A percentile compares a stretch with the other conserved stretches of the same genome.
phyloP scores from a whole-genome alignment of 202 grass and related monocot genomes.

The Zoysia matrella region DNA sequence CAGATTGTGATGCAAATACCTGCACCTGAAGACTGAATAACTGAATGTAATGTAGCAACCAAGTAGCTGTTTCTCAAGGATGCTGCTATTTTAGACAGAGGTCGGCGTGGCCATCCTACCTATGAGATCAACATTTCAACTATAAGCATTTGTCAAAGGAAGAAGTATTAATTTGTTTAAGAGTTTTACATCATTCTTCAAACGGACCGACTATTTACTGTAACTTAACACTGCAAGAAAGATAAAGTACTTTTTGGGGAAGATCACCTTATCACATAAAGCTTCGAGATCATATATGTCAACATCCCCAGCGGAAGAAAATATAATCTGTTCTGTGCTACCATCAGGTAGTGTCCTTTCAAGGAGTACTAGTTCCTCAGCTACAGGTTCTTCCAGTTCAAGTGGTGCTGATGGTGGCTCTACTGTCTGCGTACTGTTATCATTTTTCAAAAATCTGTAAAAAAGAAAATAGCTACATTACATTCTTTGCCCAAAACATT shows the following conservation, averaged over 20 bases:
- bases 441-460: conserved; percentile 75
- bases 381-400: conserved; percentile 75
- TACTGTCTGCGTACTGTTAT: conserved; percentile 70
- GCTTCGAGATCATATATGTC: conserved; percentile 87
- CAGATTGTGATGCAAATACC: conserved; percentile 39
- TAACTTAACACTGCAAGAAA: conserved; percentile 19
- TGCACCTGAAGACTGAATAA: conserved; percentile 55
- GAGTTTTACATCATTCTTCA: conserved; percentile 4
- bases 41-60: conserved; percentile 87
- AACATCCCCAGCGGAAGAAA: conserved; percentile 87
- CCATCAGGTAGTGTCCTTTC: conserved; percentile 82
- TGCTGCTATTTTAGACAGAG: conserved; percentile 80
- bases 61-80: conserved; percentile 97
- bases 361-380: conserved; percentile 70
- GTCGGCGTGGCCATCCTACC: conserved; percentile 98
- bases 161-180: not conserved
- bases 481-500: conserved; percentile 11
- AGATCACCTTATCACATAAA: conserved; percentile 84
- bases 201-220: not conserved
- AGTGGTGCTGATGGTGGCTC: conserved; percentile 61
- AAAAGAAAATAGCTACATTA: conserved; percentile 18
- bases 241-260: conserved; percentile 15
- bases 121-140: conserved; percentile 50
- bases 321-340: conserved; percentile 84
- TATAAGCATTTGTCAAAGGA: conserved; percentile 13